These are phyloP conservation scores for Jatropha podagrica DNA, from an alignment of 441 rosid species.

Conservation along the genomic window DNA sequence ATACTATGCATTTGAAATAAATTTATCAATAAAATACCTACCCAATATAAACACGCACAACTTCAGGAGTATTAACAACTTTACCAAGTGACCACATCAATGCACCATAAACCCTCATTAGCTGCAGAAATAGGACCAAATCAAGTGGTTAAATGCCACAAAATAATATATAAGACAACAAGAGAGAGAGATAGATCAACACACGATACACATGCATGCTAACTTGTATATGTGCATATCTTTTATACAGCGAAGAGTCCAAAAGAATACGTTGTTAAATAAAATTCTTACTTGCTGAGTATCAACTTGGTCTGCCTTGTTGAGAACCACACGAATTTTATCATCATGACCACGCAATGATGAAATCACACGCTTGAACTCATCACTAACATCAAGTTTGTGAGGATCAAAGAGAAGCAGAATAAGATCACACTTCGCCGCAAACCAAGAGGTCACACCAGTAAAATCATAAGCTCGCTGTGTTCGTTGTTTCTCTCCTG, in stretches of 20 bases:
- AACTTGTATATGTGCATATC: not conserved
- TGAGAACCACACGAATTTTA: slow-evolving; percentile 94
- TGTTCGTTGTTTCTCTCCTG: slow-evolving; percentile 92
- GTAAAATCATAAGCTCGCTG: slow-evolving; percentile 89
- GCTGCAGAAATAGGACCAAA: slow-evolving; percentile 38
- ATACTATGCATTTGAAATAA: not conserved
- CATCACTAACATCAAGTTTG: slow-evolving; percentile 93
- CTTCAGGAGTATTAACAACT: slow-evolving; percentile 96
- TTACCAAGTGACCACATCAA: slow-evolving; percentile 99
- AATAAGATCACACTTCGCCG: slow-evolving; percentile 95
- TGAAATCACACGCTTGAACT: slow-evolving; percentile 94
- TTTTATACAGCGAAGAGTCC: not conserved
- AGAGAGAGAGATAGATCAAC: not conserved
- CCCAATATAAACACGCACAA: slow-evolving; percentile 94
- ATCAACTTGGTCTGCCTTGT: slow-evolving; percentile 93
- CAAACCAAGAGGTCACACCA: slow-evolving; percentile 97
- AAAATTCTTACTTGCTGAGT: slow-evolving; percentile 70
- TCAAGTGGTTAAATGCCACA: slow-evolving; percentile 1
- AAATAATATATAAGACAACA: not conserved
- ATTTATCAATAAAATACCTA: slow-evolving; percentile 31
- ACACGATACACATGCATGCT: not conserved
- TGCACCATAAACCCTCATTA: slow-evolving; percentile 99
- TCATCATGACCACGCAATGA: slow-evolving; percentile 95
- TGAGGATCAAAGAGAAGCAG: slow-evolving; percentile 95
- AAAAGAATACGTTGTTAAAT: not conserved